phyloP scores from a whole-genome alignment of 495 filamentous ascomycete species.

The Xylaria longipes region DNA sequence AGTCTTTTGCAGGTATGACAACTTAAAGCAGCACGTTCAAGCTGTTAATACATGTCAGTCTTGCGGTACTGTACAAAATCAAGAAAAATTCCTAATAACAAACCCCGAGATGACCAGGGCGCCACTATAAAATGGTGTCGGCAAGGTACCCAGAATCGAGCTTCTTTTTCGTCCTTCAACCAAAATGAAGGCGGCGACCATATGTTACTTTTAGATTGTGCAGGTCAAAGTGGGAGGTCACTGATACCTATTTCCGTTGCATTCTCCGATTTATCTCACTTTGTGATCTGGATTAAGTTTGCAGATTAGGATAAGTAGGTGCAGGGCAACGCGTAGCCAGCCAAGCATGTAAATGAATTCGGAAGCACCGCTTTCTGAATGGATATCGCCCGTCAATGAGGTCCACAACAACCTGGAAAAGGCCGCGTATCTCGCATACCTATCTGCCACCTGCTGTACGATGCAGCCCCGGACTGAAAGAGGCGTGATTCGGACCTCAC shows the following conservation, averaged over 20 bases:
- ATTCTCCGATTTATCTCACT: too few species aligned
- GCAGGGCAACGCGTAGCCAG: too few species aligned
- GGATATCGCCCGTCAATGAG: too few species aligned
- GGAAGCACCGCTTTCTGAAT: not conserved
- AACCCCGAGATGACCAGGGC: not conserved
- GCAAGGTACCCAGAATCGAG: not conserved
- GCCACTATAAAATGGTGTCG: too few species aligned
- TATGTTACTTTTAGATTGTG: not conserved
- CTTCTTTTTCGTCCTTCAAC: not conserved
- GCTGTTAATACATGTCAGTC: not conserved
- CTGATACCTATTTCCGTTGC: not conserved
- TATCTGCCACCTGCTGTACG: not conserved
- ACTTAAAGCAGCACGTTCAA: not conserved
- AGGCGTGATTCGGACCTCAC: not conserved
- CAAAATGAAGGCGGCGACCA: not conserved
- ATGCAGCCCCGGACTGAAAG: not conserved
- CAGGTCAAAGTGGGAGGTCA: not conserved
- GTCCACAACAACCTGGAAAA: too few species aligned
- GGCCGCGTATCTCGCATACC: too few species aligned
- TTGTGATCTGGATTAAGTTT: too few species aligned
- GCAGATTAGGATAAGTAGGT: too few species aligned
- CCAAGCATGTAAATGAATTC: too few species aligned
- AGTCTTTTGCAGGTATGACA: not conserved
- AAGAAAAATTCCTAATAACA: not conserved
- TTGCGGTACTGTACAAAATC: not conserved